Percentiles rank a stretch among this genome's conserved stretches.
Evolutionary conservation across 305 asterid genomes (phyloP).

Genomic region (Solanum hybrid): DNA sequence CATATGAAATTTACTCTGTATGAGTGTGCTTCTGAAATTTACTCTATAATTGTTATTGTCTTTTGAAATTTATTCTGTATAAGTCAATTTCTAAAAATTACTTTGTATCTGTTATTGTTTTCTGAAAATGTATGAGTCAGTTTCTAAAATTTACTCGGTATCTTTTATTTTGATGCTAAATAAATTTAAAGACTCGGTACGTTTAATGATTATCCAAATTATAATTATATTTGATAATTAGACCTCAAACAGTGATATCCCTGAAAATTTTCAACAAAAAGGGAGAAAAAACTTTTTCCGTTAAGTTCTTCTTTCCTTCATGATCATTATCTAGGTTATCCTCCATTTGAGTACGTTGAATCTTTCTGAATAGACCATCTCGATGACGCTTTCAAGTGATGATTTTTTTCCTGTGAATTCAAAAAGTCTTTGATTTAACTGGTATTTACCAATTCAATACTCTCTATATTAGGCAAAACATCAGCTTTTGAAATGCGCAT

Average conservation of each 20-base stretch:
- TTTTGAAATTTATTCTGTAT: too few relatives aligned
- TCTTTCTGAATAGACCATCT: not conserved
- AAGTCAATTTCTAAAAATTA: not conserved
- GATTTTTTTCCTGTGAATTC: not conserved
- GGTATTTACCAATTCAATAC: not conserved
- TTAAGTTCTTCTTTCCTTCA: not conserved
- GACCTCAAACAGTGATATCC: not conserved
- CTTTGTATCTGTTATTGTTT: not conserved
- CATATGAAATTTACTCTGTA: not conserved
- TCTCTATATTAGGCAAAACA: not conserved
- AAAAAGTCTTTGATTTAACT: not conserved
- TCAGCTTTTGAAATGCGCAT: not conserved
- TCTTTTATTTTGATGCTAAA: too few relatives aligned
- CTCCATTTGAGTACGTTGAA: not conserved
- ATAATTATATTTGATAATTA: not conserved
- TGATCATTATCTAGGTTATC: not conserved
- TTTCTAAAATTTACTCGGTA: not conserved
- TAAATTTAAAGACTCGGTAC: not conserved
- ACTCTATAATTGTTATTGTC: not conserved
- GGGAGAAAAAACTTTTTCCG: not conserved
- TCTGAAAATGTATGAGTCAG: not conserved
- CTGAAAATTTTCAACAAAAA: not conserved
- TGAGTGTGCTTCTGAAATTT: not conserved
- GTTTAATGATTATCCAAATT: too few relatives aligned
- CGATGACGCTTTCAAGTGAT: not conserved